Evolutionary conservation across 495 filamentous ascomycete species (phyloP).

Genomic region (Lasiosphaeriaceae sp.): DNA sequence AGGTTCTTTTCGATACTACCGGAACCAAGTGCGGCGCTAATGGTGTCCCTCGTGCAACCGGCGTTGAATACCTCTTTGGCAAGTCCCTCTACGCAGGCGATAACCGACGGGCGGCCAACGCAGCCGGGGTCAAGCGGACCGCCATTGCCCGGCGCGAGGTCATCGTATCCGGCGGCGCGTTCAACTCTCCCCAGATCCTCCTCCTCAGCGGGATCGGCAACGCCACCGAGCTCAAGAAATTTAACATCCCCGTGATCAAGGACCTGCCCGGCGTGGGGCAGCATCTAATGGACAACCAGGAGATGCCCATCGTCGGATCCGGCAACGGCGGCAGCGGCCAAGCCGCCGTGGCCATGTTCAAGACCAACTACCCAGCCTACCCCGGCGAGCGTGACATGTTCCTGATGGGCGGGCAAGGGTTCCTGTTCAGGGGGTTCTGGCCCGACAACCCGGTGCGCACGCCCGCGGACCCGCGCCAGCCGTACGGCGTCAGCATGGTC

Average conservation of each 20-base stretch:
- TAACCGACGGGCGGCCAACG: conserved; percentile 19
- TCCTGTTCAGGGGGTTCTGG: conserved; percentile 38
- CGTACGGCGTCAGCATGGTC: conserved; percentile 37
- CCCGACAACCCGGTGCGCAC: conserved; percentile 28
- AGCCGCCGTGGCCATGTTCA: conserved; percentile 31
- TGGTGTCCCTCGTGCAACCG: conserved; percentile 25
- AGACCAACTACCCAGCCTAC: conserved; percentile 31
- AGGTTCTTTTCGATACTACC: conserved; percentile 28
- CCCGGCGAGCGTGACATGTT: conserved; percentile 38
- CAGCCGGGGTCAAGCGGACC: conserved; percentile 32
- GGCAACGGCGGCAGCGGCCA: conserved; percentile 17
- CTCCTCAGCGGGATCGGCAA: conserved; percentile 40
- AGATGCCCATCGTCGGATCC: conserved; percentile 31
- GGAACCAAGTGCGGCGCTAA: conserved; percentile 15
- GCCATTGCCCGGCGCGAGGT: conserved; percentile 46
- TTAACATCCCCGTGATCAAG: conserved; percentile 40
- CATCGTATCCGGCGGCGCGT: conserved; percentile 48
- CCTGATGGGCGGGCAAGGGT: conserved; percentile 36
- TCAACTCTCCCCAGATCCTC: conserved; percentile 53
- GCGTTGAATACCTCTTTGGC: conserved; percentile 31
- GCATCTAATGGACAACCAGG: conserved; percentile 53
- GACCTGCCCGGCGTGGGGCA: conserved; percentile 52
- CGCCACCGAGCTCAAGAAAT: conserved; percentile 27
- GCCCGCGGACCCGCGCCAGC: conserved; percentile 21
- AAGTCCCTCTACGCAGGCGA: conserved; percentile 31